Evolutionary conservation across 306 rosid genomes (phyloP), one percentile per base, ranked within the genome.

Genomic region (Delonix regia): DNA sequence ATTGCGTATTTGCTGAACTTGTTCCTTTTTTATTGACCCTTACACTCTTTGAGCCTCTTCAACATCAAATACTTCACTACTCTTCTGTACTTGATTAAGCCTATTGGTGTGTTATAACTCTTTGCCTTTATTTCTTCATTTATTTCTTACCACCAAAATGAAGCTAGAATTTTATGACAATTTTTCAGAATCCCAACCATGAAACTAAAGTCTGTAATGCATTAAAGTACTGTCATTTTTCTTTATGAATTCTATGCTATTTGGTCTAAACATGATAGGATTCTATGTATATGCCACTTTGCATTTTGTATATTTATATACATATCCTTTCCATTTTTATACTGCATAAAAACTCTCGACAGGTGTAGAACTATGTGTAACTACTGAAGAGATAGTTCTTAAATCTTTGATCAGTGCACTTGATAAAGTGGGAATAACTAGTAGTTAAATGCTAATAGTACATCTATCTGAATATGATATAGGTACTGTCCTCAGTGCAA

Each of bases 401-500:
- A 34, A 27, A 25, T 21, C 13, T 4, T 60, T 47, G 71, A 22
- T 38, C 36, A 5, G 45, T 44, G 19, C 76, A 19, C 78, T 25
- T 63, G 39, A 51, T 16, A 30, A 69, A 9, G 68, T 39, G 21
- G 52, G 10, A 63, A 56, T 47, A 67, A 15, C 7, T 22, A 44
- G 44, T 75, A n/a, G 59, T 79, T 52, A 66, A 36, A 75, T 45
- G 45, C 80, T 80, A 28, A 65, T 34, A 48, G 28, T 73, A 10
- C 39, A 27, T 68, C 61, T 49, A 7, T 81, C 56, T 78, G 34
- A 70, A 73, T 84, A 45, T 80, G 70, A 78, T 84, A 75, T 86
- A 95, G 99, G 98, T 83, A 75, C 83, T 95, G 99, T 81, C 98
- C 98, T 38, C 90, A 85, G 78, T 95, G 99, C 83, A 87, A 93